Conservation (phyloP, 441 rosid species). For the Populus trichocarpa region DNA sequence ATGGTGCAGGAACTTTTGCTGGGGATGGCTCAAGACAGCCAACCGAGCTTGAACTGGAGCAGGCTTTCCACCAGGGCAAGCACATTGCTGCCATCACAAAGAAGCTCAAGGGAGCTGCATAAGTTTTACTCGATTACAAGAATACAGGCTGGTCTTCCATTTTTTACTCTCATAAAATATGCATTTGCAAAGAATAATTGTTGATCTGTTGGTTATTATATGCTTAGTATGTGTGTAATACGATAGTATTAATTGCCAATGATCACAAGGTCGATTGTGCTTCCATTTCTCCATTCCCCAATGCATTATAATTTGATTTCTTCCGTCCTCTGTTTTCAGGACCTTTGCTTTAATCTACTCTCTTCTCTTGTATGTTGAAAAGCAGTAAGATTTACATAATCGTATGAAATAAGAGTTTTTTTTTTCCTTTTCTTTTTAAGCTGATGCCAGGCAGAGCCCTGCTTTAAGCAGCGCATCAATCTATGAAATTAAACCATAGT, state of each 20-base stretch:
- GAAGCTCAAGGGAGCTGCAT: constrained; percentile 75
- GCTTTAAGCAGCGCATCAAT: not conserved
- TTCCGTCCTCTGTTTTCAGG: not conserved
- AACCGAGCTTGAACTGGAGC: constrained; percentile 68
- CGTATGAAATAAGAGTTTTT: too few species aligned
- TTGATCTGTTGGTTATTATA: constrained; percentile 14
- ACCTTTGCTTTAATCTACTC: too few species aligned
- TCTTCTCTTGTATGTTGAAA: not conserved
- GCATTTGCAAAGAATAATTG: constrained; percentile 26
- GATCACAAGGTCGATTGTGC: constrained; percentile 17
- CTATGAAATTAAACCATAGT: too few species aligned
- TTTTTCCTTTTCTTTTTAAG: too few species aligned
- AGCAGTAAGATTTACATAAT: not conserved
- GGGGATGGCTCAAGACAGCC: constrained; percentile 91
- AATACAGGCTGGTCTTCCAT: constrained; percentile 11
- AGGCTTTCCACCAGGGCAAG: constrained; percentile 96
- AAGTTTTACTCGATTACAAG: constrained; percentile 14
- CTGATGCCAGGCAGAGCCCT: not conserved
- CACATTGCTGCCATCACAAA: constrained; percentile 74
- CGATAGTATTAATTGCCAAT: constrained; percentile 19
- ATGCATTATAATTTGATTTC: not conserved
- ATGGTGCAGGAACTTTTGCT: constrained; percentile 87
- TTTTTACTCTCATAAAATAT: constrained; percentile 10
- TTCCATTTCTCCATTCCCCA: not conserved
- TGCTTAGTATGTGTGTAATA: constrained; percentile 25